Evolutionary conservation across 345 rosid genomes (phyloP).

Genomic region (Citrus maxima): DNA sequence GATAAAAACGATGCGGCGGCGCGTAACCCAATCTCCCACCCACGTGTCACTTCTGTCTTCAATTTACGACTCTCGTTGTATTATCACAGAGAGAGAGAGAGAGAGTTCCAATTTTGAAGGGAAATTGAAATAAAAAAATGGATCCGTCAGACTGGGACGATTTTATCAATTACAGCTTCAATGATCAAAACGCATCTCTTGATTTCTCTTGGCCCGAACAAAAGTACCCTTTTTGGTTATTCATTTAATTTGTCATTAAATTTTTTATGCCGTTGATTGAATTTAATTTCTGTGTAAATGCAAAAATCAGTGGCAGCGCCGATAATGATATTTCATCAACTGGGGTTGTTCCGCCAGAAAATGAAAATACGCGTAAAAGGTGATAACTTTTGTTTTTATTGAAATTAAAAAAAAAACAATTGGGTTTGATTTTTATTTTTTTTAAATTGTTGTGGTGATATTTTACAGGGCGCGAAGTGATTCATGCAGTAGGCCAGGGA

Average conservation of each 20-base stretch:
- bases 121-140: constrained; percentile 10
- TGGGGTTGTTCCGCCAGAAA: constrained; percentile 32
- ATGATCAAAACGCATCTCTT: constrained; percentile 14
- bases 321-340: constrained; percentile 32
- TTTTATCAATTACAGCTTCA: constrained; percentile 25
- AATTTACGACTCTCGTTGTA: not conserved
- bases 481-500: constrained; percentile 34
- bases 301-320: not conserved
- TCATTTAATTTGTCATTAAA: not conserved
- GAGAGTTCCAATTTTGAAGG: not conserved
- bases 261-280: not conserved
- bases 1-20: not conserved
- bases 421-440: not conserved
- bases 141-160: constrained; percentile 20
- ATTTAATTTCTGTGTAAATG: not conserved
- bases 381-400: not conserved
- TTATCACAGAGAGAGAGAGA: not conserved
- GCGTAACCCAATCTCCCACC: not conserved
- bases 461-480: constrained; percentile 25
- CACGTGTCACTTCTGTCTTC: not conserved
- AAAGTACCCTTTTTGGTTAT: not conserved
- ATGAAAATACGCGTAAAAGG: constrained; percentile 47
- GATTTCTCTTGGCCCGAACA: constrained; percentile 18
- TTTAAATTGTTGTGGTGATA: not conserved
- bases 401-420: not conserved